Evolutionary conservation across 352 stramenopile genomes (phyloP), one percentile per base, ranked within the genome.

Genomic region (Phytophthora sp.): DNA sequence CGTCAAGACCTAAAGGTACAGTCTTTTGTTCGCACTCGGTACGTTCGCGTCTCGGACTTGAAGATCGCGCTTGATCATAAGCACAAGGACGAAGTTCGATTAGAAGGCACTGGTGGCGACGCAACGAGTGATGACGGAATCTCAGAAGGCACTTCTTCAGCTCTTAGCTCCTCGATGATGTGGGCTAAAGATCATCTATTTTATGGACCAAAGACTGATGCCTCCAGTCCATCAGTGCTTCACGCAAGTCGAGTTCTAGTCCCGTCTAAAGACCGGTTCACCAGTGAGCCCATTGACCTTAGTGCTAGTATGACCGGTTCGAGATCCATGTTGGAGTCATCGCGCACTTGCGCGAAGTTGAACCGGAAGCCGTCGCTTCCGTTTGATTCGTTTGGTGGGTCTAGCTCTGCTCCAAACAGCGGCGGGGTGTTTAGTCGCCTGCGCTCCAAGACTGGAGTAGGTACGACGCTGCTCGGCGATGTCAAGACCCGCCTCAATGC

Each of bases 31-130:
- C 79, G 82, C 35, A 88, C 78, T 8, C 74, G 80, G 2, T 89
- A 87, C 48, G 80, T 92, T 27, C 74, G 72, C 10, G 73, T 89
- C 2, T 82, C 76, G 1, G 80, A 92, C 30, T 54, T 92, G 5
- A 88, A 88, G 66, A 89, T 92, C 50, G 76, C 74, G 23, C 70
- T 89, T 17, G 76, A 82, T 15, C 80, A 82, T 31, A 80, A 83
- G 48, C 71, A 89, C 45, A 76, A 75, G 44, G 75, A 91, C 43
- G 88, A 75, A 23, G 75, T 91, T 44, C 69, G 82, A 21, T 58
- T 91, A 20, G 79, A 81, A 43, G 62, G 62, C 17, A 74, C 66
- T 2, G 13, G 17, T 27, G 52, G 13, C 18, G 53, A 65, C 11
- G 32, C 31, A n/a, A 45, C 35, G 27, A 73, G 59, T 45, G 54